phyloP scores from a whole-genome alignment of 2,329 filamentous ascomycete species.

The Sporothrix phasma region DNA sequence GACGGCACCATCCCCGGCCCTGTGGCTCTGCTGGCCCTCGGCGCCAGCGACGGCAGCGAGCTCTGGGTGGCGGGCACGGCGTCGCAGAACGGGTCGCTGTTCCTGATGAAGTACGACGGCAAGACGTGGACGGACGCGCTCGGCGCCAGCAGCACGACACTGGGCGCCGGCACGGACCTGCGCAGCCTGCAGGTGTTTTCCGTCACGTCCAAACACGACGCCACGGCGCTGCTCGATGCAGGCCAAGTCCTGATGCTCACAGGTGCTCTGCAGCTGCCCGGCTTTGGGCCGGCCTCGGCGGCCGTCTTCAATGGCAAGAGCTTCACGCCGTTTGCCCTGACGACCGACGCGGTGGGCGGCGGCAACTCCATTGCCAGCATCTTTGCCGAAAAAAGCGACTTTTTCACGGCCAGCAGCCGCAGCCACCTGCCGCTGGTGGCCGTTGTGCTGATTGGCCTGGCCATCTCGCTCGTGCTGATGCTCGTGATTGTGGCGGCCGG shows the following conservation, averaged over 20 bases:
- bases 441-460: constrained; percentile 71
- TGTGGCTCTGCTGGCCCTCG: constrained; percentile 64
- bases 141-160: constrained; percentile 48
- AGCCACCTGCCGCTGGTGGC: constrained; percentile 61
- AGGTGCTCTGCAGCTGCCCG: constrained; percentile 66
- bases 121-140: constrained; percentile 44
- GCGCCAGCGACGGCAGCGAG: constrained; percentile 58
- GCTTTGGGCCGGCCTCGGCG: constrained; percentile 73
- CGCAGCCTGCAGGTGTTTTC: constrained; percentile 74
- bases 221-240: constrained; percentile 52
- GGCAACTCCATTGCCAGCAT: constrained; percentile 68
- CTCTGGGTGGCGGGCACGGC: constrained; percentile 71
- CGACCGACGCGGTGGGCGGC: constrained; percentile 44
- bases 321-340: constrained; percentile 71
- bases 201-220: constrained; percentile 56
- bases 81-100: constrained; percentile 53
- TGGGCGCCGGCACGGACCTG: constrained; percentile 58
- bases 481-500: constrained; percentile 68
- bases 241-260: constrained; percentile 70
- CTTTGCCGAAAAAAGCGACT: constrained; percentile 72
- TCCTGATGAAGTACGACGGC: constrained; percentile 74
- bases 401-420: constrained; percentile 49
- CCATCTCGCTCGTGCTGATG: constrained; percentile 65
- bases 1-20: constrained; percentile 59
- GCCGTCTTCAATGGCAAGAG: constrained; percentile 77